Evolutionary conservation across 2,329 filamentous ascomycete species (phyloP), one percentile per base, ranked within the genome.

Genomic region (Botrytis cinerea): DNA sequence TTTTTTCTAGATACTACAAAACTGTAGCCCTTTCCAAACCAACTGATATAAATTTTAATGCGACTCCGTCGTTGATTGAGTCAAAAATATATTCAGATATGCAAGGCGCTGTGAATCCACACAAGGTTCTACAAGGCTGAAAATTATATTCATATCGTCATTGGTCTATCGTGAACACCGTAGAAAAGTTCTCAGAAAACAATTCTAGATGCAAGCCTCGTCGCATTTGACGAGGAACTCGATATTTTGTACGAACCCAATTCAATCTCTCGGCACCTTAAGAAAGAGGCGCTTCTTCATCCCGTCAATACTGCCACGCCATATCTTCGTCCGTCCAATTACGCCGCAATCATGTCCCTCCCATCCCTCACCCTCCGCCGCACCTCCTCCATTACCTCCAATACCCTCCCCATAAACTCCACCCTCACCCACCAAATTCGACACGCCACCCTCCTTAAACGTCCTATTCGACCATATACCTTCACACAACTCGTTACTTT

Each of bases 401-500:
- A 59, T 18, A 45, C 46, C 43, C 63, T 35, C 16, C 38, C 60
- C 9, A 62, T 51, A 67, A 61, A 40, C 59, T 60, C 57, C 14
- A 40, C 62, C 28, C 60, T 40, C 28, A 43, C 67, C 10, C 74
- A 76, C 67, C 79, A 81, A 77, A 72, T 77, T 64, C 91, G 94
- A 75, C 90, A 94, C 81, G 96, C 96, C 70, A 94, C 93, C 38
- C 92, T 97, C 76, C 89, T 98, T 81, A 88, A 88, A 75, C 93
- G 96, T 25, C 94, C 94, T n/a, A 92, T 94, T 80, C 90, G 95
- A 9, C 95, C 96, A 60, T 98, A 98, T 87, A 93, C 92, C 78
- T 98, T 98, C 87, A 98, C 95, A n/a, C 96, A 99, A 84, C 75
- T 99, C 75, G 87, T 99, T 78, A 95, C 94, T 71, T 91, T 98